A percentile compares a stretch with the other conserved stretches of the same genome.
phyloP scores from a whole-genome alignment of 768 basidiomycete species.

The Leccinum subgranulosum region DNA sequence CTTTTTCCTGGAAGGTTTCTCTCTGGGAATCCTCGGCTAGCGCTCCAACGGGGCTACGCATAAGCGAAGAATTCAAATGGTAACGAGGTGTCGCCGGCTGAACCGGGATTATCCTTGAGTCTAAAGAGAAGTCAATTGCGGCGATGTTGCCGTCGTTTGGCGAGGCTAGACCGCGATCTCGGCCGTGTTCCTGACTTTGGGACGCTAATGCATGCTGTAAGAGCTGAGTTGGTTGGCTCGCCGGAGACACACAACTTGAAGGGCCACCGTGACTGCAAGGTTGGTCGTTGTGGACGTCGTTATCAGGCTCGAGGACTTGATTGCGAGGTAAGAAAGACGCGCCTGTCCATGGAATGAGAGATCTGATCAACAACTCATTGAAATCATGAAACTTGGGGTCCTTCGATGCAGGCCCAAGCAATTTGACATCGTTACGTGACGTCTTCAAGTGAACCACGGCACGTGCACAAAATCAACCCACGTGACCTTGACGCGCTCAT shows the following conservation, averaged over 20 bases:
- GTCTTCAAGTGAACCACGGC: background rate
- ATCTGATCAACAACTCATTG: background rate
- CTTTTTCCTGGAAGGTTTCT: constrained; percentile 39
- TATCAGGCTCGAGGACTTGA: constrained; percentile 11
- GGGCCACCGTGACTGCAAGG: constrained; percentile 35
- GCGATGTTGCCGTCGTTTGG: constrained; percentile 22
- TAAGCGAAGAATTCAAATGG: constrained; percentile 36
- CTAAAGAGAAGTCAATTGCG: constrained; percentile 37
- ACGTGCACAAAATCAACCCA: constrained; percentile 28
- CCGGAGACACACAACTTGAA: constrained; percentile 33
- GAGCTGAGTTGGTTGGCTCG: constrained; percentile 50
- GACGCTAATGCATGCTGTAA: constrained; percentile 43
- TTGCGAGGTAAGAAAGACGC: constrained; percentile 22
- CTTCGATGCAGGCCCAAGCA: background rate
- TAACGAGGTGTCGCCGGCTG: constrained; percentile 43
- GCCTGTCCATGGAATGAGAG: constrained; percentile 39
- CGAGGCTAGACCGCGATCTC: constrained; percentile 8
- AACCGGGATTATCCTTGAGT: constrained; percentile 38
- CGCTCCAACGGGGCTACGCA: constrained; percentile 13
- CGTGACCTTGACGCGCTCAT: constrained; percentile 27
- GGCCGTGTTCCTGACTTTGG: constrained; percentile 15
- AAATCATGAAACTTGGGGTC: background rate
- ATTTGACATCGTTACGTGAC: background rate
- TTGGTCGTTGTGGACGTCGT: background rate
- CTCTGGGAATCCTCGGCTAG: constrained; percentile 48